Conservation (phyloP, 1,284 basidiomycete genomes). For the Vanrija sp. region DNA sequence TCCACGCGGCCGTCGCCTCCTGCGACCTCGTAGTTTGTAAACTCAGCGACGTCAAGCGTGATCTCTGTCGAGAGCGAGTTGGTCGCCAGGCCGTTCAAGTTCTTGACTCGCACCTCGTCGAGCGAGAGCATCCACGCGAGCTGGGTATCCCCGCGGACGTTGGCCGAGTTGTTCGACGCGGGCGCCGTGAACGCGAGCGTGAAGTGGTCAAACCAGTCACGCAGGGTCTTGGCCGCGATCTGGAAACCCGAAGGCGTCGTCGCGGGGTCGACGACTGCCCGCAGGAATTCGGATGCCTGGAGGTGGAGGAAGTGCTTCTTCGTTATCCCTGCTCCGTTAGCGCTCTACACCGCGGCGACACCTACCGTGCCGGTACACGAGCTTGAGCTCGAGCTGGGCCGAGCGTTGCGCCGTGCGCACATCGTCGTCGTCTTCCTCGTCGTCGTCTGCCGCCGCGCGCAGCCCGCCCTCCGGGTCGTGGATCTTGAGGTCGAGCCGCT, state of each 20-base stretch:
- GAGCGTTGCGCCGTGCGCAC: slow-evolving; percentile 6
- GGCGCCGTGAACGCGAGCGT: slow-evolving; percentile 22
- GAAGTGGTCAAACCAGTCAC: slow-evolving; percentile 49
- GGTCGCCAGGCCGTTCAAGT: slow-evolving; percentile 26
- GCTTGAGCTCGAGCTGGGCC: slow-evolving; percentile 26
- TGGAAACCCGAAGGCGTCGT: slow-evolving; percentile 40
- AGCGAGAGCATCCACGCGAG: slow-evolving; percentile 45
- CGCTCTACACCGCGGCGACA: background rate
- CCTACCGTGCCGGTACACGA: slow-evolving; percentile 47
- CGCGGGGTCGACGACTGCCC: slow-evolving; percentile 41
- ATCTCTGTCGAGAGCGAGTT: slow-evolving; percentile 39
- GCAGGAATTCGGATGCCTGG: slow-evolving; percentile 37
- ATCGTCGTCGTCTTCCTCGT: slow-evolving; percentile 14
- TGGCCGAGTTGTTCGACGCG: slow-evolving; percentile 4
- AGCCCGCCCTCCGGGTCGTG: slow-evolving; percentile 32
- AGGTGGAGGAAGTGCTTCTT: slow-evolving; percentile 47
- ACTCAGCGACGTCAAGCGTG: slow-evolving; percentile 39
- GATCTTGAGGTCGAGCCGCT: slow-evolving; percentile 42
- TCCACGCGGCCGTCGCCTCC: slow-evolving; percentile 26
- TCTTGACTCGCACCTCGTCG: slow-evolving; percentile 41
- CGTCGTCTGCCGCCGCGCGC: slow-evolving; percentile 2
- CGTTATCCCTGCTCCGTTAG: slow-evolving; percentile 34
- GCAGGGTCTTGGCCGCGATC: slow-evolving; percentile 36
- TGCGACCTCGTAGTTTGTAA: slow-evolving; percentile 38
- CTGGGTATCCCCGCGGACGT: slow-evolving; percentile 30